A percentile compares a stretch with the other conserved stretches of the same genome.
Conservation (phyloP, 1,284 basidiomycete species). For the Cerioporus squamosus region DNA sequence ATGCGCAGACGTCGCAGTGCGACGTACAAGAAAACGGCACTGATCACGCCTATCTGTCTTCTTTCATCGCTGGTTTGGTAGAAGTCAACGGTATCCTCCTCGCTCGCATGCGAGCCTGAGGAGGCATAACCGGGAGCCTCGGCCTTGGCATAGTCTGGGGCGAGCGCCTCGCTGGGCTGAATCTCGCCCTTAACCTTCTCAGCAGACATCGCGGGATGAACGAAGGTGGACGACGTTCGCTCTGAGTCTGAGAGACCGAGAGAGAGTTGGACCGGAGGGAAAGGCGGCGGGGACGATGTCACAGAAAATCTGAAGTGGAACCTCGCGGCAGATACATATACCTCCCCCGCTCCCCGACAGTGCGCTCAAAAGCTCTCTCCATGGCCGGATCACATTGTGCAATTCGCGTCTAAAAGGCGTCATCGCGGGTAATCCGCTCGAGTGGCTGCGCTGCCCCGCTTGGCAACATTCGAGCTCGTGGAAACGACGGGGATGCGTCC, state of each 20-base stretch:
- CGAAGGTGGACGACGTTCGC: no score
- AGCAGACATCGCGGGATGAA: no score
- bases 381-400: background rate
- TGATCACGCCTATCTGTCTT: conserved; percentile 49
- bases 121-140: background rate
- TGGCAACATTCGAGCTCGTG: no score
- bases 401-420: background rate
- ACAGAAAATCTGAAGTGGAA: background rate
- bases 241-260: no score
- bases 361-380: background rate
- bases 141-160: background rate
- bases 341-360: background rate
- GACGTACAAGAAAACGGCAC: conserved; percentile 46
- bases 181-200: no score
- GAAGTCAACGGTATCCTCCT: background rate
- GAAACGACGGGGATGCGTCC: no score
- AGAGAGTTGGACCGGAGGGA: no score
- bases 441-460: no score
- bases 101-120: background rate
- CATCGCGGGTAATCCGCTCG: background rate
- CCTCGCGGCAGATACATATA: background rate
- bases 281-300: no score
- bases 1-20: conserved; percentile 70
- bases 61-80: conserved; percentile 1
- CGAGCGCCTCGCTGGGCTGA: background rate